A percentile compares a stretch with the other conserved stretches of the same genome.
These are phyloP conservation scores for Arctium minus DNA, from an alignment of 129 eudicot species.

Conservation along the genomic window DNA sequence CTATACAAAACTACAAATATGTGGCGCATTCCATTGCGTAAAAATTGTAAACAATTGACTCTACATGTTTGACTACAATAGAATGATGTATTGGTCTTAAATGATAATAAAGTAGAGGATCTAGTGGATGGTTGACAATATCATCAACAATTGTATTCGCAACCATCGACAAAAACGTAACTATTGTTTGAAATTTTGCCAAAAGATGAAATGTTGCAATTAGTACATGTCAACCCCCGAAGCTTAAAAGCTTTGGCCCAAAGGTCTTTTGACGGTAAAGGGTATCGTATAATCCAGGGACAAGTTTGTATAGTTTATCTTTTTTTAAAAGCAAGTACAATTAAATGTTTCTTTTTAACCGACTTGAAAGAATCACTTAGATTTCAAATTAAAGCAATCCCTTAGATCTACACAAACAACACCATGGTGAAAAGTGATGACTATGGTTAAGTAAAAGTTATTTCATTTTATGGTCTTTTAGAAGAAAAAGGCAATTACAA, in stretches of 20 bases:
- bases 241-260: too few species aligned
- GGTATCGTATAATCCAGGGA: constrained; percentile 13
- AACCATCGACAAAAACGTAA: too few species aligned
- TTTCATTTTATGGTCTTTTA: background rate
- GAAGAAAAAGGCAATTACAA: background rate
- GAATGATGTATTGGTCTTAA: too few species aligned
- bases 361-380: background rate
- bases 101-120: too few species aligned
- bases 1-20: background rate
- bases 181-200: too few species aligned
- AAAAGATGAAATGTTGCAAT: too few species aligned
- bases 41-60: background rate
- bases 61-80: background rate
- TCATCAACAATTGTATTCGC: too few species aligned
- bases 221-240: too few species aligned
- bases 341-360: background rate
- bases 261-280: too few species aligned
- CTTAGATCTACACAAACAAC: background rate
- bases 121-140: too few species aligned
- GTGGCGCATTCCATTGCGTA: background rate
- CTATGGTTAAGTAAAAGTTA: background rate
- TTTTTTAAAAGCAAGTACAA: too few species aligned
- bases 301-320: too few species aligned
- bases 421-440: background rate
- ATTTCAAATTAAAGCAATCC: background rate